Percentiles rank a stretch among this genome's conserved stretches.
phyloP scores from a whole-genome alignment of 2,329 filamentous ascomycete genomes.

The Fusarium torreyae region DNA sequence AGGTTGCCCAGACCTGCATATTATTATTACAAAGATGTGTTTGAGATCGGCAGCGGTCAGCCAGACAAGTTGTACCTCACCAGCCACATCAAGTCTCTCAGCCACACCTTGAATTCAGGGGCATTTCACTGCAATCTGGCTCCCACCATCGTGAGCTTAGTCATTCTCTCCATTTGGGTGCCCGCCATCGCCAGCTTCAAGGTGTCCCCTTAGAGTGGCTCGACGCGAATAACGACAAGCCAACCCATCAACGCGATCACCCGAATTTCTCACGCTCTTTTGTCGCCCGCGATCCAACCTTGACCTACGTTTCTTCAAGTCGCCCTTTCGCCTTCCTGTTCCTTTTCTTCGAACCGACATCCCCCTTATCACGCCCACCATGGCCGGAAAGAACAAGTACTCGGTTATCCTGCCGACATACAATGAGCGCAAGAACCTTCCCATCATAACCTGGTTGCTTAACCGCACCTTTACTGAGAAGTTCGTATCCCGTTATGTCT shows the following conservation, averaged over 20 bases:
- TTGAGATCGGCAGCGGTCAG: conserved; percentile 38
- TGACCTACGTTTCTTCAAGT: conserved; percentile 3
- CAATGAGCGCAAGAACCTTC: conserved; percentile 97
- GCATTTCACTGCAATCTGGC: conserved; percentile 45
- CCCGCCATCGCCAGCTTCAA: conserved; percentile 39
- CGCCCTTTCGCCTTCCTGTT: neutral
- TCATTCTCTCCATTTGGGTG: conserved; percentile 21
- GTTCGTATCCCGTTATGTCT: conserved; percentile 62
- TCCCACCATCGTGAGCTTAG: conserved; percentile 43
- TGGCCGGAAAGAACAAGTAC: conserved; percentile 81
- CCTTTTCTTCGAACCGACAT: conserved; percentile 16
- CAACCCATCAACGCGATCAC: conserved; percentile 42
- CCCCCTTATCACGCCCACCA: conserved; percentile 50
- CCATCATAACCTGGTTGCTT: conserved; percentile 94
- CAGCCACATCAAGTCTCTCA: conserved; percentile 18
- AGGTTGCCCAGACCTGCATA: conserved; percentile 32
- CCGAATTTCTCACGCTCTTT: conserved; percentile 48
- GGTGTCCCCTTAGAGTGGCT: conserved; percentile 49
- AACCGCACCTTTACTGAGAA: conserved; percentile 91
- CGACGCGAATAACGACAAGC: conserved; percentile 43
- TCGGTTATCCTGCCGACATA: conserved; percentile 98
- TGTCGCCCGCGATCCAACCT: conserved; percentile 31
- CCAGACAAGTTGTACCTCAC: conserved; percentile 14
- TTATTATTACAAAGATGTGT: conserved; percentile 21
- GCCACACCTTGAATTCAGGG: conserved; percentile 46